Percentiles rank a stretch among this genome's conserved stretches.
Evolutionary conservation across 2,329 filamentous ascomycete species (phyloP).

Genomic region (Monosporascus ibericus): DNA sequence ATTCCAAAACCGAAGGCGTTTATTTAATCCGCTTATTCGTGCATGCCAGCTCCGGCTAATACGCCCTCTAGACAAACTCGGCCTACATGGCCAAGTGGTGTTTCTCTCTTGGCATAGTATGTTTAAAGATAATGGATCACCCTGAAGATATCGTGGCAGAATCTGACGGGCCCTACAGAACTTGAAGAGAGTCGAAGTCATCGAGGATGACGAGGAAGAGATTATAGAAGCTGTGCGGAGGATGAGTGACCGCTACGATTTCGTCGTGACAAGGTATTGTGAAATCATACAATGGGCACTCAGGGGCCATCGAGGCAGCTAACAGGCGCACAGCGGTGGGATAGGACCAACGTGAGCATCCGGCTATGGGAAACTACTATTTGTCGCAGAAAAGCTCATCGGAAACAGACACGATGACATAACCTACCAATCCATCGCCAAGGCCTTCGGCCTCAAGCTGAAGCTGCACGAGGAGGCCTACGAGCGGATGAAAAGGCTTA

Average conservation of each 20-base stretch:
- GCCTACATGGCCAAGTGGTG: conserved; percentile 60
- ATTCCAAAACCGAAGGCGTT: not conserved
- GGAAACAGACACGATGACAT: conserved; percentile 83
- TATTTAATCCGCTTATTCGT: too few species aligned
- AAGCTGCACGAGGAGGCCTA: conserved; percentile 72
- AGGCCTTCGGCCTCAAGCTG: conserved; percentile 74
- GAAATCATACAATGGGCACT: not conserved
- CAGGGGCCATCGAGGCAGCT: not conserved
- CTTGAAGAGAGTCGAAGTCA: conserved; percentile 84
- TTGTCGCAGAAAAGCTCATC: conserved; percentile 11
- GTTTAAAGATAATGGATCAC: conserved; percentile 9
- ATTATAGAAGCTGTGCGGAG: conserved; percentile 81
- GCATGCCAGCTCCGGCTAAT: conserved; percentile 4
- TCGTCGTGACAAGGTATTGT: conserved; percentile 74
- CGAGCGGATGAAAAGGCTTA: conserved; percentile 76
- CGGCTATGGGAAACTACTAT: not conserved
- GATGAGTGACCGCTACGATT: conserved; percentile 87
- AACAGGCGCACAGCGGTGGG: conserved; percentile 56
- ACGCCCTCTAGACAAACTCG: conserved; percentile 51
- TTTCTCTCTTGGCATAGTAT: conserved; percentile 54
- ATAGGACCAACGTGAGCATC: conserved; percentile 82
- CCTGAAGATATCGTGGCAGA: not conserved
- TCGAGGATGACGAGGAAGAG: conserved; percentile 84
- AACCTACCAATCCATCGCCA: conserved; percentile 89
- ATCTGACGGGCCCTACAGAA: conserved; percentile 35